These are phyloP conservation scores for Globisporangium spinosum DNA, from an alignment of 352 stramenopile genomes.

Conservation along the genomic window DNA sequence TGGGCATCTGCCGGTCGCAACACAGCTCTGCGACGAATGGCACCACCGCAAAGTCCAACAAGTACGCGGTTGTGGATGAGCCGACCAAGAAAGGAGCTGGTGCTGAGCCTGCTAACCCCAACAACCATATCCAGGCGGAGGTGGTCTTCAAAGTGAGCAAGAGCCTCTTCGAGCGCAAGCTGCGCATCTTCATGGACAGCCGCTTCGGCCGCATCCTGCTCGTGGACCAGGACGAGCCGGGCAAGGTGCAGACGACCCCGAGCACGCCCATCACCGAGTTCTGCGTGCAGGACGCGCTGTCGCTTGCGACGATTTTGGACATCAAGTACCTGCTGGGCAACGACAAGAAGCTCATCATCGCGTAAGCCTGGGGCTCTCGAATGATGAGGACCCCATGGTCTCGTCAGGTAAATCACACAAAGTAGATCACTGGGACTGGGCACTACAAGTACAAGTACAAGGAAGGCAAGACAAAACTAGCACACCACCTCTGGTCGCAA, in stretches of 20 bases:
- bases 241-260: constrained; percentile 27
- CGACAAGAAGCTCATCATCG: constrained; percentile 34
- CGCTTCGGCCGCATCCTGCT: constrained; percentile 36
- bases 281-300: constrained; percentile 38
- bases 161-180: constrained; percentile 44
- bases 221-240: constrained; percentile 31
- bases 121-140: neutral
- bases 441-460: too few relatives aligned
- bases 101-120: too few relatives aligned
- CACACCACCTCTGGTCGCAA: too few relatives aligned
- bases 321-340: constrained; percentile 50
- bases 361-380: too few relatives aligned
- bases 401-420: too few relatives aligned
- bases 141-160: constrained; percentile 17
- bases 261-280: constrained; percentile 31
- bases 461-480: too few relatives aligned
- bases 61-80: neutral
- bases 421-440: too few relatives aligned
- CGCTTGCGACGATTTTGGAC: constrained; percentile 43
- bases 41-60: too few relatives aligned
- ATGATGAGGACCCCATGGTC: too few relatives aligned
- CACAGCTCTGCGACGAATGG: too few relatives aligned
- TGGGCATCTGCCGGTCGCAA: neutral
- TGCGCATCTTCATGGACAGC: constrained; percentile 32
- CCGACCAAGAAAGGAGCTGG: too few relatives aligned